Evolutionary conservation across 2,329 filamentous ascomycete species (phyloP), one percentile per base, ranked within the genome.

Genomic region (Hansfordia pulvinata): DNA sequence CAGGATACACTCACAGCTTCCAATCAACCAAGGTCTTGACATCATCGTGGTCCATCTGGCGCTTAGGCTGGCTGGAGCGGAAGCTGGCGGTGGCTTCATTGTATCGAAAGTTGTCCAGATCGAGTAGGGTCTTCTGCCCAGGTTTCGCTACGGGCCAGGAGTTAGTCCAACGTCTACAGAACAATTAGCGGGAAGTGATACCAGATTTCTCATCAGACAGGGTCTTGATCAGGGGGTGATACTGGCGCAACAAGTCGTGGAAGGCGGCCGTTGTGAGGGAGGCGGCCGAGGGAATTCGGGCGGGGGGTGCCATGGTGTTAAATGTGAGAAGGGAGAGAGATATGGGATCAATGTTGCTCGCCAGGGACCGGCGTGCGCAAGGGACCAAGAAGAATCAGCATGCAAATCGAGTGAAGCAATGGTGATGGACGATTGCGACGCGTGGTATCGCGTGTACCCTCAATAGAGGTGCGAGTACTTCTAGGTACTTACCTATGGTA

Each of bases 11-110:
- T 44, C 53, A 79, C 70, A 83, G 55, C 46, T 83, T 83, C 76
- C 77, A 83, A 24, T 76, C 64, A 8, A 81, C 65, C 4, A 83
- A 56, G 12, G 41, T 54, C 38, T 69, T 62, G 18, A 81, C 55
- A 39, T 81, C 66, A 1, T 62, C 54, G 24, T 71, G 62, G 3
- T 45, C 52, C 53, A 82, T 66, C 8, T 47, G 35, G 4, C 46
- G 46, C 10, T 42, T 41, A 8, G 46, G 35, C 12, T 41, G 37
- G 5, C 44, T 38, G 10, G 52, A 38, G 6, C 49, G 37, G 33
- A 78, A 70, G 2, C 39, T 35, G 2, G 47, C 39, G 2, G 64
- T 56, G 3, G 75, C 68, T 13, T 60, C 56, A 7, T 50, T 46
- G 39, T 76, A 75, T 30, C 77, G 67, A 39, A 66, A 70, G 2